These are phyloP conservation scores for Sordaria brevicollis DNA, from an alignment of 495 filamentous ascomycete genomes.

Conservation along the genomic window DNA sequence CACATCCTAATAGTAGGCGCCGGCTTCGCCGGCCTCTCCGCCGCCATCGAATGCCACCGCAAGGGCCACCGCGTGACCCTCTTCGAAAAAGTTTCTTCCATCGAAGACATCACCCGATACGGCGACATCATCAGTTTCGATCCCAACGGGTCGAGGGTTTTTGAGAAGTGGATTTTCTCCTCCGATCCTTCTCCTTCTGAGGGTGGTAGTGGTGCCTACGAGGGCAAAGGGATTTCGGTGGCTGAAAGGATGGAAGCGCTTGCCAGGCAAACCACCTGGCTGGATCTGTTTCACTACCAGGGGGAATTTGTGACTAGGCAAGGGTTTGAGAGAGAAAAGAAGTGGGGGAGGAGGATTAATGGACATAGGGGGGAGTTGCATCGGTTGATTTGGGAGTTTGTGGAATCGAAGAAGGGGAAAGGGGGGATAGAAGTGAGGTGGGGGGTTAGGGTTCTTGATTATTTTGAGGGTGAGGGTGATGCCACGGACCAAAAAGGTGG, in stretches of 20 bases:
- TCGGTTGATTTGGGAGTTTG: neutral
- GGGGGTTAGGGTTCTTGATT: constrained; percentile 45
- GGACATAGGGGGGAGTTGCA: constrained; percentile 56
- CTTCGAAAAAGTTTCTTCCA: constrained; percentile 26
- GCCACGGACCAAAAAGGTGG: no score
- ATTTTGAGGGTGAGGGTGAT: constrained; percentile 41
- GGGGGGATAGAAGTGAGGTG: constrained; percentile 46
- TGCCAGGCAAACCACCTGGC: constrained; percentile 31
- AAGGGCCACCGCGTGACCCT: constrained; percentile 25
- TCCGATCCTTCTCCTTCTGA: no score
- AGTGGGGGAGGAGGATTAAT: constrained; percentile 33
- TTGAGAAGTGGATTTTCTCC: constrained; percentile 26
- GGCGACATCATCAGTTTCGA: constrained; percentile 46
- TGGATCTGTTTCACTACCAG: constrained; percentile 24
- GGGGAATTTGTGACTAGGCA: constrained; percentile 22
- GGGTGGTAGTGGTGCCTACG: no score
- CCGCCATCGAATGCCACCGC: constrained; percentile 47
- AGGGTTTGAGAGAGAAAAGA: constrained; percentile 19
- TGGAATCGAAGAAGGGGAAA: constrained; percentile 25
- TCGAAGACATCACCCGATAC: constrained; percentile 34
- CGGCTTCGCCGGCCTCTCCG: constrained; percentile 50
- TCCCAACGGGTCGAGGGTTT: constrained; percentile 35
- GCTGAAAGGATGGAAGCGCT: constrained; percentile 38
- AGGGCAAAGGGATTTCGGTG: no score
- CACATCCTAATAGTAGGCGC: constrained; percentile 50